Base-by-base conservation (phyloP, 441 rosid species). In the Corymbia citriodora region DNA sequence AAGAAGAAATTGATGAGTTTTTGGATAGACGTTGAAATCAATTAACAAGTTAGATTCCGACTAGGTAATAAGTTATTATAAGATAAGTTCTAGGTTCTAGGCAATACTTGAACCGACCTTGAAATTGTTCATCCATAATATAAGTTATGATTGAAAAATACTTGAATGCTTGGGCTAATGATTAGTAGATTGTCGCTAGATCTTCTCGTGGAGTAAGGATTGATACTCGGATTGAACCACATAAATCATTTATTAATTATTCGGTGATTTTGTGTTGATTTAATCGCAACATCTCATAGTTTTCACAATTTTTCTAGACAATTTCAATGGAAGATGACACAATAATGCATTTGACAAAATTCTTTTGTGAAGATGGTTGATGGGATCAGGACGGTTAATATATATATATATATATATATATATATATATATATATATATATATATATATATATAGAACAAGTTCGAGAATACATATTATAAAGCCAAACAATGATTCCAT, bases 61-160 rank as follows among this genome's bases (percentile, higher is more conserved):
- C 45, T 40, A 40, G 45, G 45, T 40, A 40, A 40, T 40, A 40
- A 4, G 45, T 40, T 40, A 40, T 40, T 0, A 25, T 59, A 10
- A 59, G 65, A 7, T 59, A 25, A 29, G 65, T 10, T 59, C 25
- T 0, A 25, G 65, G 65, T 10, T 59, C 10, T 0, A 4, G 1
- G 3, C 2, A 3, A 3, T 23, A 25, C n/a, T 0, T 59, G 7
- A 59, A 59, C 25, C 0, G 1, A 5, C 0, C 6, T 25, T 59
- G 11, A 6, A 25, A 57, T 0, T 57, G 1, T 0, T 2, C 12
- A 21, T 2, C 23, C 61, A 1, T 57, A 9, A 0, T 36, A 10
- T 10, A 10, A 72, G 23, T 36, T 36, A 33, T 25, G 2, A 33
- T 4, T 5, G 1, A 19, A 7, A 72, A 10, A 18, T 19, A 19